These are phyloP conservation scores for Fistulifera pelliculosa DNA, from an alignment of 108 stramenopile genomes.

Conservation along the genomic window DNA sequence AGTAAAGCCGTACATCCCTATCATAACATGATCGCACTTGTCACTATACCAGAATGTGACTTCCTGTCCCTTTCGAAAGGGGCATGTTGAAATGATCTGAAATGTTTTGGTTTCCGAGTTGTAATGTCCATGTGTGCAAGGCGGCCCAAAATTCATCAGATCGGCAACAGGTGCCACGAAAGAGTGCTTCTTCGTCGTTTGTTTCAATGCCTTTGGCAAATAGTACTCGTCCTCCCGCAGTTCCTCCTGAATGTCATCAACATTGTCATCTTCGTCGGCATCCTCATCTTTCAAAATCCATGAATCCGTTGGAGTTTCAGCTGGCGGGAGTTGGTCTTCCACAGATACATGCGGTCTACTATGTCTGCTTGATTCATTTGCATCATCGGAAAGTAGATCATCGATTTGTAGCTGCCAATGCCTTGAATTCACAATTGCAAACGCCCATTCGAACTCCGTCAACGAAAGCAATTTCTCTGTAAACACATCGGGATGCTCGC, in stretches of 20 bases:
- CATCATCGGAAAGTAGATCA: slow-evolving; percentile 30
- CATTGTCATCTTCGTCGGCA: not conserved
- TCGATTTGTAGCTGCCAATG: slow-evolving; percentile 69
- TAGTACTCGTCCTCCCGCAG: not conserved
- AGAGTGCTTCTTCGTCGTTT: slow-evolving; percentile 28
- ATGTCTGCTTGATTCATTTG: not conserved
- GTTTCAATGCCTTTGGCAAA: slow-evolving; percentile 4
- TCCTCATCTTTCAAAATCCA: slow-evolving; percentile 26
- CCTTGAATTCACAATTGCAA: slow-evolving; percentile 77
- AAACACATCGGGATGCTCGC: slow-evolving; percentile 50
- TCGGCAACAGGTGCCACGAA: slow-evolving; percentile 80
- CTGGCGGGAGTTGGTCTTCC: slow-evolving; percentile 22
- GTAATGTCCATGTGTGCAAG: slow-evolving; percentile 71
- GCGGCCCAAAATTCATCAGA: slow-evolving; percentile 79
- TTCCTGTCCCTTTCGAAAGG: slow-evolving; percentile 67
- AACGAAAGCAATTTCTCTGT: slow-evolving; percentile 49
- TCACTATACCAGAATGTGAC: slow-evolving; percentile 78
- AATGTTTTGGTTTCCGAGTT: slow-evolving; percentile 51
- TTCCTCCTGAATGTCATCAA: not conserved
- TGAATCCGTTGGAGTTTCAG: slow-evolving; percentile 41
- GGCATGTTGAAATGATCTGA: slow-evolving; percentile 69
- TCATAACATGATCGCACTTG: slow-evolving; percentile 67
- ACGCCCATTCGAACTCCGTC: slow-evolving; percentile 74
- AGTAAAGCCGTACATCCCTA: slow-evolving; percentile 75
- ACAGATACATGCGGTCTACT: not conserved